Conservation (phyloP, 1,139 yeast species). For the Kodamaea plutei region DNA sequence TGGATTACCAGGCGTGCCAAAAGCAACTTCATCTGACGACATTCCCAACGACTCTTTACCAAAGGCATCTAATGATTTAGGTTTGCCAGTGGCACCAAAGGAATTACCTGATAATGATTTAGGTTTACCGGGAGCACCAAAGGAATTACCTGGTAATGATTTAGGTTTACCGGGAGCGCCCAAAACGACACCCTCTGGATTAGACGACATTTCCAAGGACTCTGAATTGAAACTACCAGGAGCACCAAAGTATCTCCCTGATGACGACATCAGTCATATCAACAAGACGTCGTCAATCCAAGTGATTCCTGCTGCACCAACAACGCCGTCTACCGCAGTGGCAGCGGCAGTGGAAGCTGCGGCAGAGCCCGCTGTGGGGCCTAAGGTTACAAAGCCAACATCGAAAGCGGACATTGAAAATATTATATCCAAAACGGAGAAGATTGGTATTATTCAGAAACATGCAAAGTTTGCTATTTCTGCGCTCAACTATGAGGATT, state of each 20-base stretch:
- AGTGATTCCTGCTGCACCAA: constrained; percentile 27
- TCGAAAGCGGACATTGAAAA: constrained; percentile 44
- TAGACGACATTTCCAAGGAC: constrained; percentile 11
- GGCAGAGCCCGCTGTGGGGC: background rate
- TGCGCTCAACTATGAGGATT: constrained; percentile 89
- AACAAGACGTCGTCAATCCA: constrained; percentile 39
- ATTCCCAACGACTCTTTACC: background rate
- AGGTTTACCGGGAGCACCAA: constrained; percentile 17
- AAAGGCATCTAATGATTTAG: background rate
- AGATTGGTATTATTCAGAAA: constrained; percentile 69
- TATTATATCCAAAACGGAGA: constrained; percentile 57
- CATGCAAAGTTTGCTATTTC: constrained; percentile 89
- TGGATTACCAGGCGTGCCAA: background rate
- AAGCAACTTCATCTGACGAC: constrained; percentile 4
- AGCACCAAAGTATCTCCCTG: constrained; percentile 42
- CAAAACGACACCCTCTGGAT: constrained; percentile 25
- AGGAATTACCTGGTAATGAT: constrained; percentile 10
- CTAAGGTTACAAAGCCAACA: constrained; percentile 13
- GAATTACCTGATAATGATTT: constrained; percentile 1
- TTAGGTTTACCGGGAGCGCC: constrained; percentile 19
- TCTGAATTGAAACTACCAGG: constrained; percentile 33
- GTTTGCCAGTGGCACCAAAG: background rate
- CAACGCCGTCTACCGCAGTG: constrained; percentile 2
- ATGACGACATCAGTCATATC: constrained; percentile 35
- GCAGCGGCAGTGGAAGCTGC: constrained; percentile 2